Percentiles rank a stretch among this genome's conserved stretches.
Evolutionary conservation across 257 asterid genomes (phyloP).

Genomic region (Henckelia pumila): DNA sequence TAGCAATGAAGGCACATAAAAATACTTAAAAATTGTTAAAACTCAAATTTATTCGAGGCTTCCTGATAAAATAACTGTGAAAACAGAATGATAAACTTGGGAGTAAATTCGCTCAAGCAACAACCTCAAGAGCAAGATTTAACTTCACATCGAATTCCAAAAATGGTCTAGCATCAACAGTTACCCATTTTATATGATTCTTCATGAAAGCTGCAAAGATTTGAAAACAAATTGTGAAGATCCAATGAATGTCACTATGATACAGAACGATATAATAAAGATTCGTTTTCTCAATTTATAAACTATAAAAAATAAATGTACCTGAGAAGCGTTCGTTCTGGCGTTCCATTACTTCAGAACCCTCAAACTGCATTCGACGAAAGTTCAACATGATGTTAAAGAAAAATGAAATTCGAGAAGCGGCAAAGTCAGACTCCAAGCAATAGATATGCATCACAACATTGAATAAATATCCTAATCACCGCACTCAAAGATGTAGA

Average conservation of each 20-base stretch:
- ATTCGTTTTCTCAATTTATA: not conserved
- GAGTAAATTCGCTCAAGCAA: conserved; percentile 2
- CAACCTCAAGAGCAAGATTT: conserved; percentile 44
- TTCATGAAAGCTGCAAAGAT: conserved; percentile 69
- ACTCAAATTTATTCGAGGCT: no score
- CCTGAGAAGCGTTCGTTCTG: conserved; percentile 82
- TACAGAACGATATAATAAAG: not conserved
- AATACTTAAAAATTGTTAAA: not conserved
- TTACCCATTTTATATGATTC: conserved; percentile 71
- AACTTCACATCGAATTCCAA: conserved; percentile 64
- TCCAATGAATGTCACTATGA: not conserved
- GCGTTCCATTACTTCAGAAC: conserved; percentile 62
- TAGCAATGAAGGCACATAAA: not conserved
- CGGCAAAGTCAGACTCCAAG: not conserved
- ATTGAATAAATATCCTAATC: not conserved
- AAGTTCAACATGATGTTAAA: conserved; percentile 18
- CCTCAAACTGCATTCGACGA: conserved; percentile 60
- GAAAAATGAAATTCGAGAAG: not conserved
- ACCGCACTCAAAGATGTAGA: not conserved
- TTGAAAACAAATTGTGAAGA: not conserved
- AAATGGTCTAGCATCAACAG: conserved; percentile 44
- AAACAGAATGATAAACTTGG: conserved; percentile 15
- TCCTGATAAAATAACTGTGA: not conserved
- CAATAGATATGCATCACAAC: not conserved
- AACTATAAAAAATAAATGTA: conserved; percentile 18